phyloP scores from a whole-genome alignment of 306 rosid genomes.

The Acacia crassicarpa region DNA sequence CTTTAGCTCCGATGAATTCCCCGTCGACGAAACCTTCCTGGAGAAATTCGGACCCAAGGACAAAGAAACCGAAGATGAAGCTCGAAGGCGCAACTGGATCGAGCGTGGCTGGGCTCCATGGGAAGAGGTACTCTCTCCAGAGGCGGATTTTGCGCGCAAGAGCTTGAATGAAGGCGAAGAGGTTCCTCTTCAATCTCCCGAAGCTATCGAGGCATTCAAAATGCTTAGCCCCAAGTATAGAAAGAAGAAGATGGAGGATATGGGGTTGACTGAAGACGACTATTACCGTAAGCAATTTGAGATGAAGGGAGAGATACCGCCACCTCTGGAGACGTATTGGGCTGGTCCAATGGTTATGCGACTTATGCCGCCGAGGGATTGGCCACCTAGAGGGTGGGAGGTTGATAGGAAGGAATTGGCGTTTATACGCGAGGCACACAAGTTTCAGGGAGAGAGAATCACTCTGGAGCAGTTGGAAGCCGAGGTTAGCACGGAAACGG shows the following conservation, averaged over 20 bases:
- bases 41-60: slow-evolving; percentile 56
- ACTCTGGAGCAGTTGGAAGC: slow-evolving; percentile 54
- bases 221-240: slow-evolving; percentile 79
- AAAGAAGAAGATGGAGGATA: slow-evolving; percentile 67
- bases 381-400: slow-evolving; percentile 97
- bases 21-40: slow-evolving; percentile 79
- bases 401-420: slow-evolving; percentile 81
- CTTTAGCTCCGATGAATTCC: slow-evolving; percentile 89
- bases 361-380: slow-evolving; percentile 82
- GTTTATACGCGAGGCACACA: slow-evolving; percentile 80
- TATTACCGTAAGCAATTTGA: slow-evolving; percentile 65
- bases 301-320: slow-evolving; percentile 75
- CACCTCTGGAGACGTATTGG: slow-evolving; percentile 70
- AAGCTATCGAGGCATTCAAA: slow-evolving; percentile 89
- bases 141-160: slow-evolving; percentile 82
- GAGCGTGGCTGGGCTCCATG: slow-evolving; percentile 99
- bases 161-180: slow-evolving; percentile 93
- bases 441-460: slow-evolving; percentile 61
- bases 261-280: slow-evolving; percentile 90
- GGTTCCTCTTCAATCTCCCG: slow-evolving; percentile 77
- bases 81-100: slow-evolving; percentile 80
- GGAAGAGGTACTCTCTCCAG: slow-evolving; percentile 91
- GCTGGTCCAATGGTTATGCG: slow-evolving; percentile 59
- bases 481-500: slow-evolving; percentile 43
- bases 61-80: slow-evolving; percentile 88